These are phyloP conservation scores for Tricholoma terreum DNA, from an alignment of 768 basidiomycete genomes.

Conservation along the genomic window DNA sequence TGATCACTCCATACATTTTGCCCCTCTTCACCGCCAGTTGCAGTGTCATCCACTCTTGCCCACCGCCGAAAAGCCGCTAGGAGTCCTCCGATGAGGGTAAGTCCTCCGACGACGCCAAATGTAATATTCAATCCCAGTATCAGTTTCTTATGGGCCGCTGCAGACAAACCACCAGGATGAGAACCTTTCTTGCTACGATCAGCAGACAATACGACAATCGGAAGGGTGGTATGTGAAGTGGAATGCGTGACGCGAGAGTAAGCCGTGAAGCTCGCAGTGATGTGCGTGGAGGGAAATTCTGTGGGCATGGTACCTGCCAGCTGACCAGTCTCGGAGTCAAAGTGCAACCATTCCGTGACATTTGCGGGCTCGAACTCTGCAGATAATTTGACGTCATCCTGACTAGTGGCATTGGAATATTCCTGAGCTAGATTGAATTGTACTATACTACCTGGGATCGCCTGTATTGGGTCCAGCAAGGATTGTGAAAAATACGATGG, in stretches of 20 bases:
- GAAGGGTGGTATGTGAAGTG: conserved; percentile 62
- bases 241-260: conserved; percentile 66
- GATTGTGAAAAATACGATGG: conserved; percentile 69
- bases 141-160: conserved; percentile 44
- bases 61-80: conserved; percentile 56
- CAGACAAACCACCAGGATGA: conserved; percentile 35
- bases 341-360: conserved; percentile 49
- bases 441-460: conserved; percentile 47
- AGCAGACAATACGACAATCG: conserved; percentile 43
- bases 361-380: conserved; percentile 52
- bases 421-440: conserved; percentile 52
- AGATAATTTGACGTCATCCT: conserved; percentile 49
- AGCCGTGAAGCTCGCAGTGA: conserved; percentile 61
- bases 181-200: conserved; percentile 36
- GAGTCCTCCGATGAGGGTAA: conserved; percentile 51
- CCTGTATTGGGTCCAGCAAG: conserved; percentile 54
- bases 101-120: conserved; percentile 59
- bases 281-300: conserved; percentile 37
- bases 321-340: conserved; percentile 41
- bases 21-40: conserved; percentile 58
- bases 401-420: conserved; percentile 50
- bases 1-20: conserved; percentile 55
- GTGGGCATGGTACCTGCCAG: conserved; percentile 57
- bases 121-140: conserved; percentile 58
- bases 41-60: conserved; percentile 58